These are phyloP conservation scores for Babesia divergens DNA, from an alignment of 169 alveolate genomes.

Conservation along the genomic window DNA sequence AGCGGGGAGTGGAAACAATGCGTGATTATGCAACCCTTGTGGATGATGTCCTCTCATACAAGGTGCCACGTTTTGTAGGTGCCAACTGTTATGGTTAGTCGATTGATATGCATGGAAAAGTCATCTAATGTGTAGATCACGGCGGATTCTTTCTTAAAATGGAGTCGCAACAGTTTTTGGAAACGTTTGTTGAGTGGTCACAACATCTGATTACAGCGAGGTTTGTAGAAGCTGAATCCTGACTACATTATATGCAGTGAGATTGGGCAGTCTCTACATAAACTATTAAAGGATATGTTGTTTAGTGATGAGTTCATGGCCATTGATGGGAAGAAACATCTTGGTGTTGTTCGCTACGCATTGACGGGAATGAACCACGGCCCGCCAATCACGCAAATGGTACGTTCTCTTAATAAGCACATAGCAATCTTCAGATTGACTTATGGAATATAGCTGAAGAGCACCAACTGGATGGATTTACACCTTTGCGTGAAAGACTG, in stretches of 20 bases:
- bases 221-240: background rate
- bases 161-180: slow-evolving; percentile 19
- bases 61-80: slow-evolving; percentile 20
- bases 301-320: slow-evolving; percentile 25
- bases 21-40: slow-evolving; percentile 1
- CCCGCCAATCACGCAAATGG: slow-evolving; percentile 45
- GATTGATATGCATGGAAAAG: background rate
- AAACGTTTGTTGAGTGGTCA: slow-evolving; percentile 13
- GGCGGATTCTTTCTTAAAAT: slow-evolving; percentile 12
- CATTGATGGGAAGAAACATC: slow-evolving; percentile 12
- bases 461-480: slow-evolving; percentile 15
- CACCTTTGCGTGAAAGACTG: slow-evolving; percentile 36
- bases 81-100: background rate
- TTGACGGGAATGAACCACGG: slow-evolving; percentile 51
- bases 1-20: slow-evolving; percentile 28
- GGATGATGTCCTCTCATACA: slow-evolving; percentile 2
- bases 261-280: background rate
- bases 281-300: background rate
- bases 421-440: slow-evolving; percentile 1
- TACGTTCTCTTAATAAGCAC: background rate
- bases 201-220: slow-evolving; percentile 21
- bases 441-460: slow-evolving; percentile 45
- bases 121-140: background rate
- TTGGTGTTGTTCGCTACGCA: slow-evolving; percentile 35
- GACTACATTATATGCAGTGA: background rate